Evolutionary conservation across 2,329 filamentous ascomycete genomes (phyloP), one percentile per base, ranked within the genome.

Genomic region (Paracamarosporium sp.): DNA sequence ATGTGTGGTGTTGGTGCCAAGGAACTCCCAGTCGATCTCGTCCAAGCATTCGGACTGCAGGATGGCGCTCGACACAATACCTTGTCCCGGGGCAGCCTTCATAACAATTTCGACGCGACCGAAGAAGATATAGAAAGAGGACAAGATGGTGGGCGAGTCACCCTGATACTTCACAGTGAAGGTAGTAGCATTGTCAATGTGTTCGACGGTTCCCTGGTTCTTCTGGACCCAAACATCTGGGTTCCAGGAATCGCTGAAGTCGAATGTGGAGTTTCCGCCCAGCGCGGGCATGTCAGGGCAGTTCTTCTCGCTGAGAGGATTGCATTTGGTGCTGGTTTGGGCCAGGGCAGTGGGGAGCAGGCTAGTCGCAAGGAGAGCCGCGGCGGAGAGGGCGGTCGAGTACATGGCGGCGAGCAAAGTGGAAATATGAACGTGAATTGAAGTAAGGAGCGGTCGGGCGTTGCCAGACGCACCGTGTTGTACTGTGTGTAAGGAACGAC

Each of bases 321-420:
- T 88, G 81, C 93, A 98, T 40, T 83, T 76, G 7, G 91, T 92
- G 55, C 78, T 87, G 30, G 93, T 92, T 76, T 97, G 94, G 47
- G 90, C 92, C 35, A 82, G 65, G 46, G 82, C 80, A 41, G 84
- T 75, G 54, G 84, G 76, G 36, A 74, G 59, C 38, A 76, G 58
- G 35, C 65, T 61, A 36, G 65, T 61, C 36, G 73, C 67, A 27
- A 80, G 65, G n/a, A 76, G 65, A 40, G 76, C 73, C 30, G 77
- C 54, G 28, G 75, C 69, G 57, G 76, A 72, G 51, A 78, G 63
- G 45, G 74, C 57, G 47, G 73, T 61, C 12, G 70, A 71, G 55
- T 66, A 65, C 73, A 77, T 76, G 53, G 41, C 65, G 57, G 44
- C 43, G 36, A 53, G 54, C 25, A 38, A 47, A 55, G 38, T 53